These are phyloP conservation scores for Kodamaea jinghongensis DNA, from an alignment of 805 yeast genomes.

Conservation along the genomic window DNA sequence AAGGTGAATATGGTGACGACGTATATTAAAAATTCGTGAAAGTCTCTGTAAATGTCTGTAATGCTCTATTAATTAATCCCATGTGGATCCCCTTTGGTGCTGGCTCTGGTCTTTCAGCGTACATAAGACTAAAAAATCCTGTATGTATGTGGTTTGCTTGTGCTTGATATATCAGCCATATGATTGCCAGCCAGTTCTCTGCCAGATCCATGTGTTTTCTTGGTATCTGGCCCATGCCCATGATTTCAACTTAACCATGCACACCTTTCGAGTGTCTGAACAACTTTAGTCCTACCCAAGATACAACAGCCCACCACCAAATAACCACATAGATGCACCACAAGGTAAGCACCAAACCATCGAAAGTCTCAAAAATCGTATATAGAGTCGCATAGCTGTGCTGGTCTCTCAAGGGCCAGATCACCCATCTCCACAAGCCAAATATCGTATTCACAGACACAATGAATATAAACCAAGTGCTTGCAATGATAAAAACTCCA, in stretches of 20 bases:
- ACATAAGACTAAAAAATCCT: no score
- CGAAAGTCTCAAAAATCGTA: conserved; percentile 20
- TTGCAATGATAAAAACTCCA: conserved; percentile 30
- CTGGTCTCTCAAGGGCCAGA: conserved; percentile 26
- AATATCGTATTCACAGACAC: conserved; percentile 36
- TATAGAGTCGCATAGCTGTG: conserved; percentile 13
- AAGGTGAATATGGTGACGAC: no score
- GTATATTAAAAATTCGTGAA: no score
- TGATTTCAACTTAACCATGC: conserved; percentile 2
- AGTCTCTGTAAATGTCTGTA: no score
- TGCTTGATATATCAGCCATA: no score
- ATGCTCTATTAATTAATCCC: no score
- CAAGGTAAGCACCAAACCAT: conserved; percentile 29
- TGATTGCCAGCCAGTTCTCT: no score
- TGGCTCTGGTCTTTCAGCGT: no score
- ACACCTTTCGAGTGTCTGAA: conserved; percentile 74
- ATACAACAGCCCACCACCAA: conserved; percentile 66
- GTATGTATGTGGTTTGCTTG: no score
- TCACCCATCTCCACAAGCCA: conserved; percentile 32
- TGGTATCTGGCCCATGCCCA: no score
- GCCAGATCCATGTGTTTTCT: no score
- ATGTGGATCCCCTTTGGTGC: no score
- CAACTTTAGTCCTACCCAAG: conserved; percentile 80
- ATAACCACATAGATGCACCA: conserved; percentile 41
- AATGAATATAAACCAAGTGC: conserved; percentile 32